phyloP scores from a whole-genome alignment of 306 rosid genomes.

The Medicago truncatula region DNA sequence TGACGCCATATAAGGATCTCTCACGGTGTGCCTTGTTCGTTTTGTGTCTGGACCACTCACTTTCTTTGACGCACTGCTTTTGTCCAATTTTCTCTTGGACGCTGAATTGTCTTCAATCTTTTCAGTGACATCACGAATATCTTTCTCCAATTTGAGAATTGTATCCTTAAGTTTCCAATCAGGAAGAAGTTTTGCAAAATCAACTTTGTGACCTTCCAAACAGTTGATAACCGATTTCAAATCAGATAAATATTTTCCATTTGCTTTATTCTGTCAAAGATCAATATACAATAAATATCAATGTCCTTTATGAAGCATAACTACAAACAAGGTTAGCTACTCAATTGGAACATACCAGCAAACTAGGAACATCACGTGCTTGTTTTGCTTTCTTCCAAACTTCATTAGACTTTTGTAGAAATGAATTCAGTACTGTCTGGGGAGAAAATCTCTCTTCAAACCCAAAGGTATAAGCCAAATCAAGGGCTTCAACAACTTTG shows the following conservation, averaged over 20 bases:
- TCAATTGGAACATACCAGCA: conserved; percentile 53
- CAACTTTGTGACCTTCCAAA: conserved; percentile 61
- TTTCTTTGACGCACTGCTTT: conserved; percentile 37
- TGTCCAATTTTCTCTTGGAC: conserved; percentile 54
- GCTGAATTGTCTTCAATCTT: conserved; percentile 42
- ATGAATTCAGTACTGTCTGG: conserved; percentile 50
- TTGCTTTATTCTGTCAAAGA: conserved; percentile 56
- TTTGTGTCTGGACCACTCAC: conserved; percentile 48
- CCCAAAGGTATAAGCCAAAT: conserved; percentile 64
- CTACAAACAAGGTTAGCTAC: conserved; percentile 30
- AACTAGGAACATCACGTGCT: conserved; percentile 31
- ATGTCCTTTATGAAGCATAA: conserved; percentile 35
- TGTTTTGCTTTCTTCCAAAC: conserved; percentile 58
- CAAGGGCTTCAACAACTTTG: conserved; percentile 55
- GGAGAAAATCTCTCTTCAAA: conserved; percentile 58
- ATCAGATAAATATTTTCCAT: conserved; percentile 63
- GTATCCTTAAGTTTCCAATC: conserved; percentile 59
- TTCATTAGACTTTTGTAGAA: conserved; percentile 57
- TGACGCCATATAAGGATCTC: conserved; percentile 44
- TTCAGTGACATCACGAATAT: conserved; percentile 41
- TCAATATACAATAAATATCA: conserved; percentile 31
- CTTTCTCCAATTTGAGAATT: conserved; percentile 55
- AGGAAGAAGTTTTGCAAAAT: conserved; percentile 53
- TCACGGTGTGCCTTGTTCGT: conserved; percentile 43
- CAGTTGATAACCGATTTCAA: conserved; percentile 58